Percentiles rank a stretch among this genome's conserved stretches.
These are phyloP conservation scores for Pichia sp. DNA, from an alignment of 1,139 yeast species.

Conservation along the genomic window DNA sequence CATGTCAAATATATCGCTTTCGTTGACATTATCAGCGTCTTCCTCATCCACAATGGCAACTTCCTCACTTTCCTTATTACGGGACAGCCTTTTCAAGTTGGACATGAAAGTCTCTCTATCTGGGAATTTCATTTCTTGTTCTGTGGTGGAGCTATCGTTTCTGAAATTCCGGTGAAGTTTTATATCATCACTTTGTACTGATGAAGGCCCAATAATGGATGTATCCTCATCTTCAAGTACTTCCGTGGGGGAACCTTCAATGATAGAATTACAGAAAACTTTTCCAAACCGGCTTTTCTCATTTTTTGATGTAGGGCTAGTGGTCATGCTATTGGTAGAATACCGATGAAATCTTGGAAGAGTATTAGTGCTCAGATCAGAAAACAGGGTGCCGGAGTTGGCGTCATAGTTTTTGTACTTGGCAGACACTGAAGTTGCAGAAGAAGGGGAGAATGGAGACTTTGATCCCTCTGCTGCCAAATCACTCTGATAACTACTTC, in stretches of 20 bases:
- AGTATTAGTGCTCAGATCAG: background rate
- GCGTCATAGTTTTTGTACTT: too few species aligned
- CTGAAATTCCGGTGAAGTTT: constrained; percentile 18
- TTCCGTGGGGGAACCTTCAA: background rate
- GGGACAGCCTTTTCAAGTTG: constrained; percentile 12
- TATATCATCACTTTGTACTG: constrained; percentile 22
- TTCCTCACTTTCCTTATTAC: constrained; percentile 13
- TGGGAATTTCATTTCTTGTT: constrained; percentile 32
- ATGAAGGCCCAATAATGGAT: constrained; percentile 17
- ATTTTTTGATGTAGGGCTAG: constrained; percentile 7
- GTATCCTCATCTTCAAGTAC: background rate
- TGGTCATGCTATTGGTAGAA: constrained; percentile 26
- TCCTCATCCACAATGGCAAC: constrained; percentile 25
- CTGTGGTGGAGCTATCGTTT: constrained; percentile 8
- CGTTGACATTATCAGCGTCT: constrained; percentile 15
- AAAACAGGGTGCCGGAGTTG: background rate
- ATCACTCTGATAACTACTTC: constrained; percentile 9
- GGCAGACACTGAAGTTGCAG: constrained; percentile 13
- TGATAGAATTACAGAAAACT: background rate
- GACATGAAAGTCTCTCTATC: constrained; percentile 18
- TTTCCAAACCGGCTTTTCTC: background rate
- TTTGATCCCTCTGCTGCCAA: constrained; percentile 4
- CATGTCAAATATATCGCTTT: constrained; percentile 10
- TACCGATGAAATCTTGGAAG: constrained; percentile 23
- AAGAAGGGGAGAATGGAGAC: constrained; percentile 11